Evolutionary conservation across 2,329 filamentous ascomycete genomes (phyloP).

Genomic region (Fusarium sp.): DNA sequence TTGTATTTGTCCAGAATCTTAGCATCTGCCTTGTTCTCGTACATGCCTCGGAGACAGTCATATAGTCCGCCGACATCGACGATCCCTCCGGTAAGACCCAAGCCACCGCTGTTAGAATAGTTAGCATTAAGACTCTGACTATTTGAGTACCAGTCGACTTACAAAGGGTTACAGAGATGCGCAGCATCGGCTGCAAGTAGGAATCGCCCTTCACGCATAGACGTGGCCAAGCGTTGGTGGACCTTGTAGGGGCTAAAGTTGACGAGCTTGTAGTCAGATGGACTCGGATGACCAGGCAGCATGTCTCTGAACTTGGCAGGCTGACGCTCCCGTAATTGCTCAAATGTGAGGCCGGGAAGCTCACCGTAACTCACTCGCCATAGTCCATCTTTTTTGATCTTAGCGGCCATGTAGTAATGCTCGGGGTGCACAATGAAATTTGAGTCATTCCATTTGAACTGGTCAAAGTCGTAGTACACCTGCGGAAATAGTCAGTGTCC

Average conservation of each 20-base stretch:
- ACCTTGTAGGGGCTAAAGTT: slow-evolving; percentile 71
- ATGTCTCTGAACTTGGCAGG: slow-evolving; percentile 62
- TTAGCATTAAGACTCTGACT: neutral
- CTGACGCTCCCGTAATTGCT: slow-evolving; percentile 66
- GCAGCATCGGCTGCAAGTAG: slow-evolving; percentile 72
- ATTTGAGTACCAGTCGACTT: neutral
- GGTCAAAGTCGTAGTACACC: slow-evolving; percentile 72
- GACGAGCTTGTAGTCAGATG: slow-evolving; percentile 61
- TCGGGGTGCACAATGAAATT: slow-evolving; percentile 73
- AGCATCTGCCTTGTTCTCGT: slow-evolving; percentile 5
- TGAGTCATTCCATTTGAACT: slow-evolving; percentile 65
- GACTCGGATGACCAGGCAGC: slow-evolving; percentile 18
- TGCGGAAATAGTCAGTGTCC: slow-evolving; percentile 40
- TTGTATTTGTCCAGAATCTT: slow-evolving; percentile 22
- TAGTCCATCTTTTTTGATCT: slow-evolving; percentile 68
- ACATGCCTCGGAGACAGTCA: slow-evolving; percentile 61
- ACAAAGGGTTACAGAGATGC: slow-evolving; percentile 63
- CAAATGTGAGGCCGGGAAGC: slow-evolving; percentile 60
- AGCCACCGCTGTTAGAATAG: slow-evolving; percentile 58
- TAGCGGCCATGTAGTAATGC: slow-evolving; percentile 71
- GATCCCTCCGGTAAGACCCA: slow-evolving; percentile 73
- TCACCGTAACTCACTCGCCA: slow-evolving; percentile 76
- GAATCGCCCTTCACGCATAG: slow-evolving; percentile 68
- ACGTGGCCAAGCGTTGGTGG: slow-evolving; percentile 69
- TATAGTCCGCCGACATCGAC: slow-evolving; percentile 72